Base-by-base conservation (phyloP, 2,329 filamentous ascomycete genomes). In the Aspergillus sclerotialis region DNA sequence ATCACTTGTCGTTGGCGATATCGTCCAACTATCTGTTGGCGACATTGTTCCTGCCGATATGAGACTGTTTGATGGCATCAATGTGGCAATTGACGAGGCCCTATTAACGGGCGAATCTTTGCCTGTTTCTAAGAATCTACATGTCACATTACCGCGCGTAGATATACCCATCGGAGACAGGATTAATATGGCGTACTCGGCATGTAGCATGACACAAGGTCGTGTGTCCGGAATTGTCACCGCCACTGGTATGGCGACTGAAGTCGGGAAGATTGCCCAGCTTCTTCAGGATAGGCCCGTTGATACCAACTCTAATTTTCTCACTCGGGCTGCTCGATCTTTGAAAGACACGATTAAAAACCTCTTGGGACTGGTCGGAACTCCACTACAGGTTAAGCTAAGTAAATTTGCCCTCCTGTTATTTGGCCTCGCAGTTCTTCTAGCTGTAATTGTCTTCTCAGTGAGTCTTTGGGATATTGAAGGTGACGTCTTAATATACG, bases 381-480 rank as follows among this genome's bases (percentile, higher is more conserved):
- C 88, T 1, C 88, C 88, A 1, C 69, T 94, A 29, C 86, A 93
- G 64, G 80, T 82, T 45, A 90, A 85, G 53, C 72, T 94, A 33
- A 86, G 83, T 64, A 87, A 89, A 61, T 81, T 94, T 51, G 87
- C 88, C 17, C 78, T 92, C 28, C 56, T 86, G 3, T 75, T 94
- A 2, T 93, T 94, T 52, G 78, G 72, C 30, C 74, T 87, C 32
- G 88, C 76, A 5, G 69, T 80, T 27, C 46, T 80, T 7, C 65
- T 77, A 29, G 75, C 76, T 8, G 74, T 80, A 45, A 78, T 80
- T 45, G 75, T 80, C 14, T 73, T 79, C 43, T 75, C 70, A 2
- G 74, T 74, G 38, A 78, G 72, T 55, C 56, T 66, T 18, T 78
- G 76, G 54, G 62, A 72, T 37, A 63, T 72, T 24, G 67, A 71